Evolutionary conservation across 805 yeast species (phyloP).

Genomic region (Hanseniaspora pseudoguilliermondii): DNA sequence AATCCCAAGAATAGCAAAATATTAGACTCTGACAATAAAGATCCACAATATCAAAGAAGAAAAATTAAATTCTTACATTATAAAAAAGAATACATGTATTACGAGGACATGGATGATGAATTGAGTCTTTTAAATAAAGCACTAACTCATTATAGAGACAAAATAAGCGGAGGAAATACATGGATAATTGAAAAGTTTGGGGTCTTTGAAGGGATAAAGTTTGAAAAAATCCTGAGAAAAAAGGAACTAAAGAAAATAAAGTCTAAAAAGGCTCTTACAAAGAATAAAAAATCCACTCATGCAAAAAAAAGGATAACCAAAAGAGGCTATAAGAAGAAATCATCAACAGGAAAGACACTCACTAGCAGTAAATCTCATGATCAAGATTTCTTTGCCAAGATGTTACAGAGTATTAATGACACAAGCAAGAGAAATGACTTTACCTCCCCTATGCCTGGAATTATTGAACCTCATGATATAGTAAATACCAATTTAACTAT

Average conservation of each 20-base stretch:
- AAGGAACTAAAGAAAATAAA: conserved; percentile 15
- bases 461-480: neutral
- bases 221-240: conserved; percentile 19
- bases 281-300: neutral
- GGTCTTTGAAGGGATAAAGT: conserved; percentile 44
- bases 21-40: conserved; percentile 21
- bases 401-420: neutral
- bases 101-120: conserved; percentile 72
- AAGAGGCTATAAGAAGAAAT: neutral
- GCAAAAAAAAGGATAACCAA: neutral
- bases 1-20: conserved; percentile 15
- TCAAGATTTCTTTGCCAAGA: neutral
- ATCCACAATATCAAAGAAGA: conserved; percentile 54
- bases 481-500: neutral
- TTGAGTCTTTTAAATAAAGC: conserved; percentile 34
- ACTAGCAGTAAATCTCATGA: neutral
- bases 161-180: conserved; percentile 34
- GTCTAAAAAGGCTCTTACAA: neutral
- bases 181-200: conserved; percentile 69
- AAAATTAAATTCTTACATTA: conserved; percentile 64
- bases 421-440: neutral
- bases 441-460: neutral
- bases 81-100: conserved; percentile 52
- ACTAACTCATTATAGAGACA: conserved; percentile 37
- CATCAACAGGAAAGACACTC: neutral